Evolutionary conservation across 306 rosid species (phyloP).

Genomic region (Cicer bijugum): DNA sequence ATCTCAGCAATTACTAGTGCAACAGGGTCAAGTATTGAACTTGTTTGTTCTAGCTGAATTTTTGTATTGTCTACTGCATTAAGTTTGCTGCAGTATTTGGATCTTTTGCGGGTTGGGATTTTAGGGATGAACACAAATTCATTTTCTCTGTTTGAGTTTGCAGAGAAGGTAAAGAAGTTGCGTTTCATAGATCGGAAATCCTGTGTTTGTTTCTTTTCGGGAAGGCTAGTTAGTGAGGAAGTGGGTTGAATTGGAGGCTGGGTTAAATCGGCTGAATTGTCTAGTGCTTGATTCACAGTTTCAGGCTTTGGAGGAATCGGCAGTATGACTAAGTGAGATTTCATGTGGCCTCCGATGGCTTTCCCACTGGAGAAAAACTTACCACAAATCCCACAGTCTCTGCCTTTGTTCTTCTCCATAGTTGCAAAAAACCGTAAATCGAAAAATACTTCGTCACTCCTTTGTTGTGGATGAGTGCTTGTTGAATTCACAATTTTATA

Average conservation of each 20-base stretch:
- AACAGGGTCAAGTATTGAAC: slow-evolving; percentile 2
- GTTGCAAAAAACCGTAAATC: neutral
- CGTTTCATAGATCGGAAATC: slow-evolving; percentile 32
- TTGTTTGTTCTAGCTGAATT: slow-evolving; percentile 13
- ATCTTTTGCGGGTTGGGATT: slow-evolving; percentile 51
- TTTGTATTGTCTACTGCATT: neutral
- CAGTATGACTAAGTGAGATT: slow-evolving; percentile 58
- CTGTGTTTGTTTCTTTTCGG: slow-evolving; percentile 8
- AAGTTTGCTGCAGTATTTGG: slow-evolving; percentile 46
- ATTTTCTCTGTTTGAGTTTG: slow-evolving; percentile 31
- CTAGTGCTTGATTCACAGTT: neutral
- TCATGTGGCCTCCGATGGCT: slow-evolving; percentile 84
- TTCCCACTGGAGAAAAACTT: slow-evolving; percentile 59
- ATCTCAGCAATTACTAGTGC: too few relatives aligned
- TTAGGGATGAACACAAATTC: slow-evolving; percentile 24
- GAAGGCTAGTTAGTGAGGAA: neutral
- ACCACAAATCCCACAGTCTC: slow-evolving; percentile 56
- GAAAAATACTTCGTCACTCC: slow-evolving; percentile 12
- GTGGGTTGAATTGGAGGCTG: neutral
- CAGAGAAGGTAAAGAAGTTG: neutral
- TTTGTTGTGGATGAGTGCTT: slow-evolving; percentile 19
- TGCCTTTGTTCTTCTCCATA: slow-evolving; percentile 52
- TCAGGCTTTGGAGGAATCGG: slow-evolving; percentile 51
- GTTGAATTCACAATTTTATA: slow-evolving; percentile 19
- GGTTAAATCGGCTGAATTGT: slow-evolving; percentile 1